Evolutionary conservation across 169 alveolate genomes (phyloP).

Genomic region (Theileria parva): DNA sequence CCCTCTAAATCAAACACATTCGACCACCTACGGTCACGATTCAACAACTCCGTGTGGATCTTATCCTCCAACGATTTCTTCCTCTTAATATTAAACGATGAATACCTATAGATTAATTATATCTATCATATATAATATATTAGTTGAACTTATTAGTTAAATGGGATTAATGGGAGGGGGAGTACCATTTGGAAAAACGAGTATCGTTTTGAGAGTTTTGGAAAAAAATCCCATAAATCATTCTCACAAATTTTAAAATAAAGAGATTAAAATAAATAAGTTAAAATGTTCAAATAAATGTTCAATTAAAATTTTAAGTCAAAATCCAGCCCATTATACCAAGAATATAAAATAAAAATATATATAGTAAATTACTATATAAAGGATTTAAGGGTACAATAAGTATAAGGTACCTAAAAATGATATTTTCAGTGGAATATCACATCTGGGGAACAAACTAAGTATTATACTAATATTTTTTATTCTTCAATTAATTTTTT

Average conservation of each 20-base stretch:
- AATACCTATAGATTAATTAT: slow-evolving; percentile 34
- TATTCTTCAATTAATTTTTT: too few relatives aligned
- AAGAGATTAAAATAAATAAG: not conserved
- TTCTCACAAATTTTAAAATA: slow-evolving; percentile 5
- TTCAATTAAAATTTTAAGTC: not conserved
- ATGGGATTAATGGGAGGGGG: too few relatives aligned
- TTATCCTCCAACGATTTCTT: slow-evolving; percentile 48
- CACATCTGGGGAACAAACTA: too few relatives aligned
- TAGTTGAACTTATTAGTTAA: too few relatives aligned
- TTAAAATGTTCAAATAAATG: not conserved
- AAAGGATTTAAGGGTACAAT: too few relatives aligned
- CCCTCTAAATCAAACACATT: slow-evolving; percentile 60
- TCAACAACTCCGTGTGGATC: slow-evolving; percentile 30
- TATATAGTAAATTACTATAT: too few relatives aligned
- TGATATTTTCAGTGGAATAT: too few relatives aligned
- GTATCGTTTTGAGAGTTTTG: slow-evolving; percentile 61
- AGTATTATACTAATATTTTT: too few relatives aligned
- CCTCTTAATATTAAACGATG: slow-evolving; percentile 15
- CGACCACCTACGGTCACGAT: slow-evolving; percentile 54
- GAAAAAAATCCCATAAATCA: slow-evolving; percentile 64
- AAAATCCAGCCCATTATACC: not conserved
- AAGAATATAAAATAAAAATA: not conserved
- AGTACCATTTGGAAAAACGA: slow-evolving; percentile 59
- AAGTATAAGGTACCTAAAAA: too few relatives aligned
- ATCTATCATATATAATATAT: too few relatives aligned